Evolutionary conservation across 1,284 basidiomycete species (phyloP).

Genomic region (Xanthoconium separans): DNA sequence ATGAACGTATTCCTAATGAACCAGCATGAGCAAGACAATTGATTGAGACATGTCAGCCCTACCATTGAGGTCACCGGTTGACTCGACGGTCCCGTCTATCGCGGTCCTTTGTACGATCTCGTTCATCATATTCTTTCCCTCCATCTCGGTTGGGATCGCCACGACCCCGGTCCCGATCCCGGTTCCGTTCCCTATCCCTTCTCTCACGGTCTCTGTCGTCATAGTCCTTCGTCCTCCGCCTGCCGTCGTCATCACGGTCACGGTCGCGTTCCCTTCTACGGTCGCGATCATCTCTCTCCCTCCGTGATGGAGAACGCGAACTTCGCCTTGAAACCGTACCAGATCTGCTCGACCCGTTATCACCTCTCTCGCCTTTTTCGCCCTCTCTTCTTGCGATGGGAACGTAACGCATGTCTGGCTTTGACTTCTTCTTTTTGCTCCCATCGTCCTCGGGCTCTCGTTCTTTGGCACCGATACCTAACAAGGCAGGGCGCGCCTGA

Average conservation of each 20-base stretch:
- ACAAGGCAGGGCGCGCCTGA: constrained; percentile 72
- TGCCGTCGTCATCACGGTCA: constrained; percentile 14
- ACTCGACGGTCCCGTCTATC: constrained; percentile 29
- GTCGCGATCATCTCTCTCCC: constrained; percentile 22
- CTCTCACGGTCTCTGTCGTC: constrained; percentile 13
- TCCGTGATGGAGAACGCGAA: constrained; percentile 31
- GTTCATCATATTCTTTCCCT: constrained; percentile 6
- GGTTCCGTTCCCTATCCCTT: constrained; percentile 13
- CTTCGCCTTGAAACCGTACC: constrained; percentile 26
- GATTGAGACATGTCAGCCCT: neutral
- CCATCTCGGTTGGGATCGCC: constrained; percentile 24
- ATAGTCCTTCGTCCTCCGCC: constrained; percentile 13
- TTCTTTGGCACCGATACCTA: constrained; percentile 92
- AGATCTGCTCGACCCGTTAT: constrained; percentile 22
- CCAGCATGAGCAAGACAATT: neutral
- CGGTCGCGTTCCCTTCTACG: constrained; percentile 30
- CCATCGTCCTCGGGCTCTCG: constrained; percentile 67
- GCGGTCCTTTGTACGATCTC: constrained; percentile 22
- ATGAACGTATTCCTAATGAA: neutral
- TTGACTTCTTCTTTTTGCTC: constrained; percentile 45
- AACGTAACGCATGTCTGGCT: constrained; percentile 66
- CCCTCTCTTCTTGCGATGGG: constrained; percentile 69
- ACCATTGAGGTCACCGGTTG: constrained; percentile 6
- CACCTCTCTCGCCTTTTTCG: constrained; percentile 30
- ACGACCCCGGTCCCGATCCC: constrained; percentile 1